Percentiles rank a stretch among this genome's conserved stretches.
Evolutionary conservation across 495 filamentous ascomycete genomes (phyloP).

Genomic region (Daldinia loculata): DNA sequence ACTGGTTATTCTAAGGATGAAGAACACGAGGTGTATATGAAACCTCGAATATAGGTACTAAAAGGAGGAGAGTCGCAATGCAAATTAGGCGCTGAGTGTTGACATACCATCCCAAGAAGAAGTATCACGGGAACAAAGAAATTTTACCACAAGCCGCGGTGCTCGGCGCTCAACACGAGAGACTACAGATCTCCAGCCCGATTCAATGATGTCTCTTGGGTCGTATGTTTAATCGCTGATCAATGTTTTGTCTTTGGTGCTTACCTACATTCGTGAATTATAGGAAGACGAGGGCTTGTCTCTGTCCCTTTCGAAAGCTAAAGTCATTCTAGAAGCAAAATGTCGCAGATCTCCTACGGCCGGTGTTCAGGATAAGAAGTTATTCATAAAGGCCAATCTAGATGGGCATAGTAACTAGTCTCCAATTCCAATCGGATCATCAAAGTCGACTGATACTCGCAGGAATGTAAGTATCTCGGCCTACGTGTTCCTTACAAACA

Average conservation of each 20-base stretch:
- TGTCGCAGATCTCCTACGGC: conserved; percentile 36
- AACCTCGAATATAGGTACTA: not conserved
- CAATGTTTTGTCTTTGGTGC: conserved; percentile 4
- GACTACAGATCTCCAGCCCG: not conserved
- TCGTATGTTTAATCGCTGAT: conserved; percentile 30
- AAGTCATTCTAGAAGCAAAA: conserved; percentile 19
- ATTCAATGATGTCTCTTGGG: conserved; percentile 6
- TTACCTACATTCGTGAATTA: conserved; percentile 13
- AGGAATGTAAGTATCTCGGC: conserved; percentile 8
- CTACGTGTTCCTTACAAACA: conserved; percentile 14
- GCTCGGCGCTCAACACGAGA: conserved; percentile 1
- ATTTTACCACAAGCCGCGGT: conserved; percentile 13
- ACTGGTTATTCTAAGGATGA: not conserved
- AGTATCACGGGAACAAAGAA: conserved; percentile 5
- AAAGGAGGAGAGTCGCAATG: not conserved
- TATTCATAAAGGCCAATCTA: conserved; percentile 33
- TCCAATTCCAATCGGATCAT: conserved; percentile 23
- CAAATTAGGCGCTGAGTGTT: conserved; percentile 1
- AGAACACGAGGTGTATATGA: not conserved
- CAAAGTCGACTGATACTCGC: conserved; percentile 33
- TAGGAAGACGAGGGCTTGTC: not conserved
- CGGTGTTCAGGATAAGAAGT: conserved; percentile 24
- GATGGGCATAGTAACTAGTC: not conserved
- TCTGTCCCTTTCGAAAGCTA: not conserved
- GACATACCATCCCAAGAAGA: conserved; percentile 13